Evolutionary conservation across 1,139 yeast genomes (phyloP), one percentile per base, ranked within the genome.

Genomic region (Lodderomyces beijingensis): DNA sequence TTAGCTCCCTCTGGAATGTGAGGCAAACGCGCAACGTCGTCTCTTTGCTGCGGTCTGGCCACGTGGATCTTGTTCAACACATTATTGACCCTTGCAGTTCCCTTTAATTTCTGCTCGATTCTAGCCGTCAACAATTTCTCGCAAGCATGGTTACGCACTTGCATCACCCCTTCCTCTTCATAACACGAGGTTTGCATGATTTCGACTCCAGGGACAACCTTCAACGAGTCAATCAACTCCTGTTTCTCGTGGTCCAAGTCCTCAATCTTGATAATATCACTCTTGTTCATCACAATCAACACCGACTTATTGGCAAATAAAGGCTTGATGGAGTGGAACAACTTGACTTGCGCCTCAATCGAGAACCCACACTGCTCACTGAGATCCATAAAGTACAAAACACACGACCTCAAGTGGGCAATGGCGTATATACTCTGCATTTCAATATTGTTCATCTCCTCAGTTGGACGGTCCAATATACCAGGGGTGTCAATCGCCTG

Each of bases 401-500:
- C 95, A 62, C 96, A 87, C 16, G 97, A 88, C 57, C 98, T 78
- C 60, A 91, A 78, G 63, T 91, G 98, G 25, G 98, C 98, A 72
- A 91, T 87, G 41, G 98, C 98, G 55, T 93, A 91, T 54, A 91
- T 89, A 36, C 95, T 83, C 69, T 91, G 99, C 98, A 91, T 91
- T 70, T 91, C 99, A 60, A 91, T 93, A 65, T 93, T 91, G 70
- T 89, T 93, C 99, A 91, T 93, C 59, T 91, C 97, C 62, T 91
- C 99, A 30, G 97, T 88, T 41, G 98, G 98, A 62, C 97, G 82
- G 63, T 91, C 99, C 57, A 91, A 71, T 53, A 91, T 89, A 70
- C 99, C 99, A 18, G 99, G 99, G 21, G 99, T 91, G 62, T 91
- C 99, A 55, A 91, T 91, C 37, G 97, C 98, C 68, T 91, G 99